A percentile compares a stretch with the other conserved stretches of the same genome.
Evolutionary conservation across 805 yeast genomes (phyloP).

Genomic region (Hanseniaspora vineae): DNA sequence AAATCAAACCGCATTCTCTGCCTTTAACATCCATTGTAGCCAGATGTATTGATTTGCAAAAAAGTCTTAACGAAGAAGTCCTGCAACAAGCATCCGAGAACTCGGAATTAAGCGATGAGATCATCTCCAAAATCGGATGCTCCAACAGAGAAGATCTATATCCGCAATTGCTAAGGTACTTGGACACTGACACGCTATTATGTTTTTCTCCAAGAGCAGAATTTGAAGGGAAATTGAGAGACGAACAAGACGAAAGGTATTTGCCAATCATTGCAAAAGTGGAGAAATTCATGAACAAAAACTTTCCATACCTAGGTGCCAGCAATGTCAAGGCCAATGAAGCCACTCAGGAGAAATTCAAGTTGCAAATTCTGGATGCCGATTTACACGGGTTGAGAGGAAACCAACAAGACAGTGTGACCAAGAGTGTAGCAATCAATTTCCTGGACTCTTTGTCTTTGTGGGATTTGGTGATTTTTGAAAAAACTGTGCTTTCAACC

Average conservation of each 20-base stretch:
- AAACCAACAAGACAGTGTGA: constrained; percentile 50
- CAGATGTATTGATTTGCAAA: constrained; percentile 66
- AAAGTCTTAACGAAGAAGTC: constrained; percentile 19
- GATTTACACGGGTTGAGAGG: constrained; percentile 75
- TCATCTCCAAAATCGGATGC: constrained; percentile 45
- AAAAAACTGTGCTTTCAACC: constrained; percentile 73
- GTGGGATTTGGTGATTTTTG: constrained; percentile 81
- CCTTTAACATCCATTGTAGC: constrained; percentile 84
- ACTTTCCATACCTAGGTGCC: constrained; percentile 13
- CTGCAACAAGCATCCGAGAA: constrained; percentile 1
- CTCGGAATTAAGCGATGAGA: constrained; percentile 28
- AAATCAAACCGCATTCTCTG: constrained; percentile 62
- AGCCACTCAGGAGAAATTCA: constrained; percentile 18
- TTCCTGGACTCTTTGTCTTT: constrained; percentile 53
- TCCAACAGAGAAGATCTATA: constrained; percentile 41
- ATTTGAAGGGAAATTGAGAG: constrained; percentile 70
- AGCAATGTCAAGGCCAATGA: too few relatives aligned
- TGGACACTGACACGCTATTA: constrained; percentile 89
- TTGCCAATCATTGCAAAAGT: constrained; percentile 59
- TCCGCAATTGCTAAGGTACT: constrained; percentile 54
- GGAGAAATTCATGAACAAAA: constrained; percentile 40
- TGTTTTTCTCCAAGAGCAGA: constrained; percentile 73
- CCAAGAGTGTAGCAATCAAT: constrained; percentile 45
- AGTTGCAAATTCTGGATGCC: constrained; percentile 56
- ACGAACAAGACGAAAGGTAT: constrained; percentile 67